Conservation (phyloP, 2,329 filamentous ascomycete species). For the Neonectria faginata region DNA sequence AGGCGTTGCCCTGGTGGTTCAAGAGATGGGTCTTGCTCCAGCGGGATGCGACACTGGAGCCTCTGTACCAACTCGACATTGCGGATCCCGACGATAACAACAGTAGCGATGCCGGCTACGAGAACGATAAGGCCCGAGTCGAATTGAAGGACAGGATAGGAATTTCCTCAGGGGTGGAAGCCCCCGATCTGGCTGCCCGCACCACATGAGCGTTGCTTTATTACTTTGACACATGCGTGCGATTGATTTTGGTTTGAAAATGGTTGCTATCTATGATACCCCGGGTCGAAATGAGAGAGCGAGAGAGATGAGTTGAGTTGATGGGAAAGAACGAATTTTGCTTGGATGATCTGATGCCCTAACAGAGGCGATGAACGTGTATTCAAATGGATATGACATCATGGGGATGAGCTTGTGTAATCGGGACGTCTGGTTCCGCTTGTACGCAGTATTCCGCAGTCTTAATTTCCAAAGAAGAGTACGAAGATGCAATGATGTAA, state of each 20-base stretch:
- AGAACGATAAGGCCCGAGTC: constrained; percentile 54
- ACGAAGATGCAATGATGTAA: not conserved
- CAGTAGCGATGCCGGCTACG: constrained; percentile 48
- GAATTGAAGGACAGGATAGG: constrained; percentile 54
- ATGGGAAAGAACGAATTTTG: not conserved
- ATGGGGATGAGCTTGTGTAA: not conserved
- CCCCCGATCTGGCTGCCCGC: constrained; percentile 11
- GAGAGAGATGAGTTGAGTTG: constrained; percentile 13
- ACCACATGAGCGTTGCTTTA: constrained; percentile 8
- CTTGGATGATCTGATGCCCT: not conserved
- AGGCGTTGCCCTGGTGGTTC: constrained; percentile 70
- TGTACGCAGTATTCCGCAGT: constrained; percentile 2
- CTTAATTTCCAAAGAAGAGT: not conserved
- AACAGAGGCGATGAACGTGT: not conserved
- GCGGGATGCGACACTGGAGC: constrained; percentile 55
- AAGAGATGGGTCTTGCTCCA: constrained; percentile 67
- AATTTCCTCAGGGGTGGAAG: constrained; percentile 42
- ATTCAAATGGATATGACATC: constrained; percentile 19
- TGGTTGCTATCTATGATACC: constrained; percentile 43
- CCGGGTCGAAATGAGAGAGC: constrained; percentile 37
- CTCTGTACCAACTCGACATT: constrained; percentile 57
- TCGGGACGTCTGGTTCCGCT: not conserved
- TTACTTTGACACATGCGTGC: constrained; percentile 4
- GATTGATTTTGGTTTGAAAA: constrained; percentile 26
- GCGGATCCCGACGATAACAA: constrained; percentile 48